Conservation (phyloP, 2,329 filamentous ascomycete genomes). For the Fusarium dimerum region DNA sequence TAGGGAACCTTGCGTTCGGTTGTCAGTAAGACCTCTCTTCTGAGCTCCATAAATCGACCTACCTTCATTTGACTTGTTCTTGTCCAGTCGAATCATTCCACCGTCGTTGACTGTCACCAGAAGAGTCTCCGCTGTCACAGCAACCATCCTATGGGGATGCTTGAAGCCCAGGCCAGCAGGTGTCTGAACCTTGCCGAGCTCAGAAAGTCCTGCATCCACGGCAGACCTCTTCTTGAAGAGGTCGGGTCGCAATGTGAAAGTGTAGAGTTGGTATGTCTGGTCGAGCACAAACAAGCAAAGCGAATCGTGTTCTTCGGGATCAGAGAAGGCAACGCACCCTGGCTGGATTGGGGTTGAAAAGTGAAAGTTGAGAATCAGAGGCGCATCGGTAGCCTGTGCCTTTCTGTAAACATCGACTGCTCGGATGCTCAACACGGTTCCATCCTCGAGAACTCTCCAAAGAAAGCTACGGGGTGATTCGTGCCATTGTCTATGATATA, state of each 20-base stretch:
- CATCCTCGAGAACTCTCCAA: conserved; percentile 85
- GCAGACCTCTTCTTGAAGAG: conserved; percentile 72
- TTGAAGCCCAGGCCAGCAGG: conserved; percentile 77
- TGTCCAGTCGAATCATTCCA: conserved; percentile 70
- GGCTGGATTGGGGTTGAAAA: conserved; percentile 74
- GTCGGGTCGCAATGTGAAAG: conserved; percentile 78
- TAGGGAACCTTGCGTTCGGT: conserved; percentile 24
- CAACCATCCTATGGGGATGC: conserved; percentile 77
- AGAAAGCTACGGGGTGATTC: conserved; percentile 81
- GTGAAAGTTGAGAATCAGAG: conserved; percentile 74
- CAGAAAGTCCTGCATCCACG: conserved; percentile 71
- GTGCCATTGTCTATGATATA: conserved; percentile 80
- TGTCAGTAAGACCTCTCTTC: conserved; percentile 4
- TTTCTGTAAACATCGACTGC: conserved; percentile 77
- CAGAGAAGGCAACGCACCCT: conserved; percentile 79
- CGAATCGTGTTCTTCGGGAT: conserved; percentile 75
- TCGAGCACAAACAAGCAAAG: conserved; percentile 81
- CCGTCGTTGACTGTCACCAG: conserved; percentile 82
- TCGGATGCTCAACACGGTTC: conserved; percentile 78
- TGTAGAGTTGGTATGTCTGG: conserved; percentile 76
- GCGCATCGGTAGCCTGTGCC: conserved; percentile 65
- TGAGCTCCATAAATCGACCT: conserved; percentile 23
- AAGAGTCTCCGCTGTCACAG: conserved; percentile 71
- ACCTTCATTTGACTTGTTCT: conserved; percentile 52
- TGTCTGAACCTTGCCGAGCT: conserved; percentile 73